phyloP scores from a whole-genome alignment of 169 alveolate genomes.

The Toxoplasma gondii region DNA sequence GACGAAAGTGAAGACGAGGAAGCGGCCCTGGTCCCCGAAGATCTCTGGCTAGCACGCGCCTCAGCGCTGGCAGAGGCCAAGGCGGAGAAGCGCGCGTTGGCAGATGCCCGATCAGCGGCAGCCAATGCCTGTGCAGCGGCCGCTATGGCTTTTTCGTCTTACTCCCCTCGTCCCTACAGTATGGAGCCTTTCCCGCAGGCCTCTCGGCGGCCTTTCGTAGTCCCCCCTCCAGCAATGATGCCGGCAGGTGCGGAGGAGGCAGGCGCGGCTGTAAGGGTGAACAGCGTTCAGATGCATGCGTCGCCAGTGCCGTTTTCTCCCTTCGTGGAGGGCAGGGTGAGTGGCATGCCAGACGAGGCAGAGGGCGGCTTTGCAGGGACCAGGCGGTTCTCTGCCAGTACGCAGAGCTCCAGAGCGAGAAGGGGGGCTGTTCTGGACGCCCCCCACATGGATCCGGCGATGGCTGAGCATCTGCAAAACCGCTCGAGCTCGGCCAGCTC shows the following conservation, averaged over 20 bases:
- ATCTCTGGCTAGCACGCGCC: constrained; percentile 2
- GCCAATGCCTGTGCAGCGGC: constrained; percentile 8
- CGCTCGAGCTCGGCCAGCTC: no score
- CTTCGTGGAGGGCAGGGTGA: not conserved
- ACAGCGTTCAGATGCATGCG: not conserved
- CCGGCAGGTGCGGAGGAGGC: not conserved
- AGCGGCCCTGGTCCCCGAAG: not conserved
- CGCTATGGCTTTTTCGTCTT: not conserved
- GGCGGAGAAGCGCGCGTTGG: constrained; percentile 19
- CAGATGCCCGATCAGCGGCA: not conserved
- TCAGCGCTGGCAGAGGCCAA: not conserved
- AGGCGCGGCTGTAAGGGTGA: not conserved
- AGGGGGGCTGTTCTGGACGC: not conserved
- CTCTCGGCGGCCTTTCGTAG: not conserved
- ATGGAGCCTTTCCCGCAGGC: not conserved
- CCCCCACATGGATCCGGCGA: not conserved
- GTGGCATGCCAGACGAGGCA: not conserved
- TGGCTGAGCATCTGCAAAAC: not conserved
- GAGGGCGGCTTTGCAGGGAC: not conserved
- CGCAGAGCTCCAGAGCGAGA: not conserved
- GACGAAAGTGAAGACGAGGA: not conserved
- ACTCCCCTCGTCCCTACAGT: not conserved
- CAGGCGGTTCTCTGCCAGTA: not conserved
- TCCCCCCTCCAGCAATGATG: not conserved
- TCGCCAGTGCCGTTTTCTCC: not conserved